A percentile compares a stretch with the other conserved stretches of the same genome.
Evolutionary conservation across 2,329 filamentous ascomycete genomes (phyloP).

Genomic region (Sclerotinia nivalis): DNA sequence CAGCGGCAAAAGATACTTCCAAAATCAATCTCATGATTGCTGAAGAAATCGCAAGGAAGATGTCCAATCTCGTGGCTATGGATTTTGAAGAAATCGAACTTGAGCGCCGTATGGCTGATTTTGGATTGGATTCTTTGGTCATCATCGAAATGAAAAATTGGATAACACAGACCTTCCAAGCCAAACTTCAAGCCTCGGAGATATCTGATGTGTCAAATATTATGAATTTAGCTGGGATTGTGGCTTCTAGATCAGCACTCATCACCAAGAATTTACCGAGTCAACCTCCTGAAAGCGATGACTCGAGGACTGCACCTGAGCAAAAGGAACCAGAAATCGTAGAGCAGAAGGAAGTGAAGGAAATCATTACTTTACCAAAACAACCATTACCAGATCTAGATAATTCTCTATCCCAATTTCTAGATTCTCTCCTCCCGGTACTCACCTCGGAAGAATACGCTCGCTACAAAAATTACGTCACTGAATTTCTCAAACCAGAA

Average conservation of each 20-base stretch:
- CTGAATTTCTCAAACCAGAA: no score
- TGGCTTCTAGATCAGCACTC: not conserved
- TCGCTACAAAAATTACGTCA: no score
- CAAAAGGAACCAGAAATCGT: not conserved
- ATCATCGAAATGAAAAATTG: conserved; percentile 3
- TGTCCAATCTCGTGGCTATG: not conserved
- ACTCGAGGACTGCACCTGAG: not conserved
- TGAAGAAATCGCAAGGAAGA: not conserved
- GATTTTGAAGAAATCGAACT: not conserved
- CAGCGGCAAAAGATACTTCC: not conserved
- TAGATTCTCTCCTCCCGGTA: no score
- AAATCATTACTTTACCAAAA: not conserved
- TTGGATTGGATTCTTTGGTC: conserved; percentile 8
- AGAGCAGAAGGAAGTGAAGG: not conserved
- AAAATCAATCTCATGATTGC: no score
- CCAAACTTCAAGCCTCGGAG: not conserved
- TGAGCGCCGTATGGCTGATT: not conserved
- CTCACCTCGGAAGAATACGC: no score
- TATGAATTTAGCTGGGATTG: not conserved
- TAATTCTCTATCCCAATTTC: no score
- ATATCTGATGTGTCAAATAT: not conserved
- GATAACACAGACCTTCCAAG: not conserved
- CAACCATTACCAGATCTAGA: not conserved
- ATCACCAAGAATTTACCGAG: not conserved
- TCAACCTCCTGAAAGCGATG: not conserved